phyloP scores from a whole-genome alignment of 2,329 filamentous ascomycete species.

The Cladosporium velox region DNA sequence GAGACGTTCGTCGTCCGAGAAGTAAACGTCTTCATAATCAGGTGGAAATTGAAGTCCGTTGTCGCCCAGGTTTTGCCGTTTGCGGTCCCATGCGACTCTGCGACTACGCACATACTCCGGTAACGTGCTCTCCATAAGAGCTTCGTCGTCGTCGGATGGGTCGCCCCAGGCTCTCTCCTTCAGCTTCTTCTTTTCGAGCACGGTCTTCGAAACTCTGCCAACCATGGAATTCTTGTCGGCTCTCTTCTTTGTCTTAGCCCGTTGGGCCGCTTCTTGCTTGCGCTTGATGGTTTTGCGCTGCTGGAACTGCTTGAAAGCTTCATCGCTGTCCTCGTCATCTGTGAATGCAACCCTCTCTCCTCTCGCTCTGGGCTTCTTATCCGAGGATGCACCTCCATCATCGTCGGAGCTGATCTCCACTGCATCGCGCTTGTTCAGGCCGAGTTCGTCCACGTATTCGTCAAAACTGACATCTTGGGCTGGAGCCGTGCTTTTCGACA shows the following conservation, averaged over 20 bases:
- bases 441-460: conserved; percentile 26
- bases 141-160: conserved; percentile 53
- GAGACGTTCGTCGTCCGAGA: conserved; percentile 68
- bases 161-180: conserved; percentile 33
- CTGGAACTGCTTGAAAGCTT: conserved; percentile 65
- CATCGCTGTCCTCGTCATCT: conserved; percentile 58
- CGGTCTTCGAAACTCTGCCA: conserved; percentile 30
- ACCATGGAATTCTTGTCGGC: conserved; percentile 45
- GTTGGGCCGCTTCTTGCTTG: conserved; percentile 53
- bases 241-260: conserved; percentile 49
- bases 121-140: conserved; percentile 59
- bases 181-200: conserved; percentile 22
- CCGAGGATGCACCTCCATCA: neutral
- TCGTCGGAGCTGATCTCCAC: conserved; percentile 27
- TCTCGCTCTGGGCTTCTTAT: conserved; percentile 21
- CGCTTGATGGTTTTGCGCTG: conserved; percentile 58
- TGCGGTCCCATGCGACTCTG: conserved; percentile 67
- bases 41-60: conserved; percentile 76
- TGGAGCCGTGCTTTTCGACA: neutral
- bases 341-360: conserved; percentile 30
- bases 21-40: conserved; percentile 71
- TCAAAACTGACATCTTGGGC: conserved; percentile 25
- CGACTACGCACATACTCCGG: conserved; percentile 73
- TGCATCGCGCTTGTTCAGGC: neutral
- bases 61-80: conserved; percentile 61